phyloP scores from a whole-genome alignment of 2,329 filamentous ascomycete species.

The Fusarium paranaense region DNA sequence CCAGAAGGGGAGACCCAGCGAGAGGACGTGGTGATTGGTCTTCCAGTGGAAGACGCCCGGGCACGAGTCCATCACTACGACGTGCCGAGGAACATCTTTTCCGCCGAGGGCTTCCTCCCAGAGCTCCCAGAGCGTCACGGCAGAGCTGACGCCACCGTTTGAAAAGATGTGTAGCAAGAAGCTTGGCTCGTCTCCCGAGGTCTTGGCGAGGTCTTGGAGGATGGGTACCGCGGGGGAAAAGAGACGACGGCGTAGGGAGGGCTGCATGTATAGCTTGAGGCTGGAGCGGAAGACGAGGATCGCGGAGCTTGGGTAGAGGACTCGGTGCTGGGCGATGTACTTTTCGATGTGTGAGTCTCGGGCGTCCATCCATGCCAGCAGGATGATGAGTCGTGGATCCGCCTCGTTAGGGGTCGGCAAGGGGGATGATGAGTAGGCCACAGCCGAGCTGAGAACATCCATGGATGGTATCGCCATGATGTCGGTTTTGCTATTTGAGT shows the following conservation, averaged over 20 bases:
- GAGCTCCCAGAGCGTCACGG: slow-evolving; percentile 48
- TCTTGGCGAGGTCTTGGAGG: slow-evolving; percentile 48
- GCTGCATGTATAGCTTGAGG: slow-evolving; percentile 51
- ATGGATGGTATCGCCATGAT: slow-evolving; percentile 51
- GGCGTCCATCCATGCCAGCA: slow-evolving; percentile 65
- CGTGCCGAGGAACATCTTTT: slow-evolving; percentile 54
- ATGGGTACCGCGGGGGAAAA: slow-evolving; percentile 55
- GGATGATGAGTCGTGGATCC: slow-evolving; percentile 59
- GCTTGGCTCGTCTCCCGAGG: slow-evolving; percentile 33
- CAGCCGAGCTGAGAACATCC: slow-evolving; percentile 52
- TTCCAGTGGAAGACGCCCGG: slow-evolving; percentile 58
- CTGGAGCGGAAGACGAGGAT: slow-evolving; percentile 61
- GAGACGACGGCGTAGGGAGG: slow-evolving; percentile 46
- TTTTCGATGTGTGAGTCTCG: slow-evolving; percentile 63
- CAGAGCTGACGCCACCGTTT: slow-evolving; percentile 62
- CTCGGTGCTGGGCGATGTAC: slow-evolving; percentile 60
- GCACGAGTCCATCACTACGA: slow-evolving; percentile 61
- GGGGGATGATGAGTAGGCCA: slow-evolving; percentile 48
- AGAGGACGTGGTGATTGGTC: slow-evolving; percentile 54
- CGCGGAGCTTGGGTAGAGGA: slow-evolving; percentile 56
- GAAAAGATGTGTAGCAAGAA: slow-evolving; percentile 64
- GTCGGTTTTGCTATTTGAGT: neutral
- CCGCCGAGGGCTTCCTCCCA: slow-evolving; percentile 32
- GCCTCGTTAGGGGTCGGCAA: neutral
- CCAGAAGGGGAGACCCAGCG: slow-evolving; percentile 49